Evolutionary conservation across 1,284 basidiomycete genomes (phyloP).

Genomic region (Laetiporus sulphureus): DNA sequence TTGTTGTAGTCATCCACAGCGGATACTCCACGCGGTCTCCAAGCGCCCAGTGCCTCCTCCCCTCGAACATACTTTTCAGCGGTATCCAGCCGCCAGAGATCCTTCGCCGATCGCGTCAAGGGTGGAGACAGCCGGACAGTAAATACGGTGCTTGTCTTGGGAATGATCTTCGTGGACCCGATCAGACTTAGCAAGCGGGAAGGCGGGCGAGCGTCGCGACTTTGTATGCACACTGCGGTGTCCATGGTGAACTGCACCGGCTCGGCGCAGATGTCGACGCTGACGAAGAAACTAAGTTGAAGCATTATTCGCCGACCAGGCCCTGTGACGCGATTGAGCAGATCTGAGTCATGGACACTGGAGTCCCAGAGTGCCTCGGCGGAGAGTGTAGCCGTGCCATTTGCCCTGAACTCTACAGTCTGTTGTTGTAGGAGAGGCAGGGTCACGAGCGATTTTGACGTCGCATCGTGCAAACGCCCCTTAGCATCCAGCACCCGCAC

Average conservation of each 20-base stretch:
- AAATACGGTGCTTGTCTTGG: slow-evolving; percentile 79
- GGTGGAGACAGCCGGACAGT: slow-evolving; percentile 78
- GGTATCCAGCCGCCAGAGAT: slow-evolving; percentile 94
- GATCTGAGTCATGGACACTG: slow-evolving; percentile 80
- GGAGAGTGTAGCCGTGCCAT: slow-evolving; percentile 71
- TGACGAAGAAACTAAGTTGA: slow-evolving; percentile 72
- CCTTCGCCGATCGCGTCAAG: slow-evolving; percentile 79
- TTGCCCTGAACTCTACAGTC: slow-evolving; percentile 64
- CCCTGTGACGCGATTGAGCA: slow-evolving; percentile 83
- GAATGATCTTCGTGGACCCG: slow-evolving; percentile 64
- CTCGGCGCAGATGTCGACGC: slow-evolving; percentile 78
- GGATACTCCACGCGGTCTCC: slow-evolving; percentile 85
- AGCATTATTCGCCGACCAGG: slow-evolving; percentile 76
- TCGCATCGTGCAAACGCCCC: slow-evolving; percentile 73
- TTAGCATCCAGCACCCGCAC: slow-evolving; percentile 82
- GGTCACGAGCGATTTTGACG: slow-evolving; percentile 59
- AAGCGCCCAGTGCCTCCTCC: slow-evolving; percentile 76
- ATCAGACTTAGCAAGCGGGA: slow-evolving; percentile 74
- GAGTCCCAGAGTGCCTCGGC: slow-evolving; percentile 89
- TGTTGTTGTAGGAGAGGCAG: slow-evolving; percentile 73
- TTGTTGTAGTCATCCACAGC: slow-evolving; percentile 82
- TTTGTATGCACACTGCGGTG: slow-evolving; percentile 80
- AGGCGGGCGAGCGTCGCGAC: slow-evolving; percentile 81
- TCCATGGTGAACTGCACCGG: slow-evolving; percentile 87
- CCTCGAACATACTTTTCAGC: slow-evolving; percentile 90